Base-by-base conservation (phyloP, 2,329 filamentous ascomycete species). In the Colletotrichum sp. region DNA sequence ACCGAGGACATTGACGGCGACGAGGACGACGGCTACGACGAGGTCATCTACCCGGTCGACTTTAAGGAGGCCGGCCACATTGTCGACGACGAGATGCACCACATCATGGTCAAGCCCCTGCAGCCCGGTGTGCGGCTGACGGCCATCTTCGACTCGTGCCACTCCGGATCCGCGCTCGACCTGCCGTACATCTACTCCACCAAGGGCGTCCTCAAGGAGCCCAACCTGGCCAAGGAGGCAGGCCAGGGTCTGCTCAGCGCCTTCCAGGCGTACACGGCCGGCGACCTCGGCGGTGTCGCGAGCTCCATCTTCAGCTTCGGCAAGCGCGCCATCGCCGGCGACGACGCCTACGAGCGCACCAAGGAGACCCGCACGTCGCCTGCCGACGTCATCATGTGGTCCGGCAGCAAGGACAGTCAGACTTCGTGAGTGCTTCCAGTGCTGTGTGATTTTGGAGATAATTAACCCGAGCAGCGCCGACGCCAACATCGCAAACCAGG, bases 361-460 rank as follows among this genome's bases (percentile, higher is more conserved):
- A 90, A 95, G 83, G 91, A 94, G 79, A 99, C 96, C 57, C 98
- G 98, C 87, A 99, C 97, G 18, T 97, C 94, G 71, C 94, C 96
- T 2, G 97, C 97, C 55, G 97, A 99, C 85, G 97, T 99, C 36
- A 92, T 99, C 83, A 98, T 98, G 95, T 98, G 96, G 94, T 98
- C 95, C 77, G 97, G 97, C 73, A 98, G 95, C 87, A 98, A 98
- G 86, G 97, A 99, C 83, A 92, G 93, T 77, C 97, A 99, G 86
- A 99, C 97, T 79, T 96, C 94, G 93, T 88, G 77, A 81, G 85
- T 84, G 36, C 21, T 28, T 39, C 21, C 10, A 39, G 24, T 24
- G 24, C 28, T 26, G 43, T 30, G 34, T 36, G 13, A 36, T 36
- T 36, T 36, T 36, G 34, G 34, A 36, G 34, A 36, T 36, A 16